These are phyloP conservation scores for Ceratocystis smalleyi DNA, from an alignment of 2,329 filamentous ascomycete species.

Conservation along the genomic window DNA sequence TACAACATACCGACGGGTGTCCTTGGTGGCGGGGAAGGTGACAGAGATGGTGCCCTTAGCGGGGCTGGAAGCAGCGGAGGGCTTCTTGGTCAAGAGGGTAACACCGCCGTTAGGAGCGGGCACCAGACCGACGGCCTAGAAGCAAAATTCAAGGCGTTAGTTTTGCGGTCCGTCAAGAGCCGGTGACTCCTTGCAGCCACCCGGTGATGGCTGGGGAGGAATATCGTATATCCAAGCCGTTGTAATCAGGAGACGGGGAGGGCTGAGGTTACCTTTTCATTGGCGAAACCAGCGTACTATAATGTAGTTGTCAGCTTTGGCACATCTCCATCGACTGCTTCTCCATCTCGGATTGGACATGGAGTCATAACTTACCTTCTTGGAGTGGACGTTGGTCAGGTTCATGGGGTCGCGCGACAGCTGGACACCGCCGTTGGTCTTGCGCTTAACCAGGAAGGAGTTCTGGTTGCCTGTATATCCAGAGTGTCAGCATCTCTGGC, in stretches of 20 bases:
- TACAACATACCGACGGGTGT: conserved; percentile 47
- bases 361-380: conserved; percentile 51
- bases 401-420: conserved; percentile 94
- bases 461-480: conserved; percentile 58
- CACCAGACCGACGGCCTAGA: conserved; percentile 69
- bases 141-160: conserved; percentile 6
- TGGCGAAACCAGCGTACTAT: conserved; percentile 82
- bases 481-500: conserved; percentile 11
- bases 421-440: conserved; percentile 59
- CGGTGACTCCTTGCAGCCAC: too few species aligned
- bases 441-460: conserved; percentile 84
- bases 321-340: not conserved
- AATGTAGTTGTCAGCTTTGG: conserved; percentile 24
- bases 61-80: conserved; percentile 56
- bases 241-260: not conserved
- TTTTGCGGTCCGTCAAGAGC: not conserved
- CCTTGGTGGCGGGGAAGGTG: conserved; percentile 56
- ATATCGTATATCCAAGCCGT: not conserved
- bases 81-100: conserved; percentile 72
- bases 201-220: not conserved
- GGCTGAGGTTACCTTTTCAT: conserved; percentile 58
- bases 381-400: conserved; percentile 76
- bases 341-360: not conserved
- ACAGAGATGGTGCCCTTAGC: conserved; percentile 47
- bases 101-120: conserved; percentile 65